These are phyloP conservation scores for Colletotrichum orbiculare DNA, from an alignment of 2,329 filamentous ascomycete species.

Conservation along the genomic window DNA sequence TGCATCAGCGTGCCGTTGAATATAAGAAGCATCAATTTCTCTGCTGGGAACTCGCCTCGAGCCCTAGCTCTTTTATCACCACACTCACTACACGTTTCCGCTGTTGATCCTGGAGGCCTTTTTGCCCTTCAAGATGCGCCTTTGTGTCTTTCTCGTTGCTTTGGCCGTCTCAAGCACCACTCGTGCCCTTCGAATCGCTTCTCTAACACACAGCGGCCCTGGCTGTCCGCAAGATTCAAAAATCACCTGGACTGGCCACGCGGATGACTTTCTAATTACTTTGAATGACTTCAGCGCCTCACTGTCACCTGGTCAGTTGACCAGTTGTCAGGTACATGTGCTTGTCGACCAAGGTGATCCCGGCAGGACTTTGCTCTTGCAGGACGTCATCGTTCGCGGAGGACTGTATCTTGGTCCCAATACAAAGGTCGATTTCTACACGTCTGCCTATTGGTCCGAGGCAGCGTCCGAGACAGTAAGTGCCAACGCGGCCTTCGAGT, in stretches of 20 bases:
- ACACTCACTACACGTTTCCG: too few relatives aligned
- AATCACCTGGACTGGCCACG: slow-evolving; percentile 35
- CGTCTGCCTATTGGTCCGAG: slow-evolving; percentile 32
- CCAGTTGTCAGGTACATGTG: slow-evolving; percentile 33
- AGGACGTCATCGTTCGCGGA: slow-evolving; percentile 28
- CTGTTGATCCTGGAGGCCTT: too few relatives aligned
- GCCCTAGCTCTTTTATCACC: too few relatives aligned
- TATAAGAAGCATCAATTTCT: too few relatives aligned
- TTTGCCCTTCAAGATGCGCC: too few relatives aligned
- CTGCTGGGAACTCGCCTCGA: too few relatives aligned
- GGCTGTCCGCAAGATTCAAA: slow-evolving; percentile 25
- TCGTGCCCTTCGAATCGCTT: slow-evolving; percentile 10
- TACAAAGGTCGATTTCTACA: slow-evolving; percentile 27
- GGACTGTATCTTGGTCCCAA: slow-evolving; percentile 30
- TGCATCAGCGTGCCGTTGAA: too few relatives aligned
- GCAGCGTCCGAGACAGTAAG: slow-evolving; percentile 25
- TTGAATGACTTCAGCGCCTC: slow-evolving; percentile 52
- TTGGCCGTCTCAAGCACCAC: not conserved
- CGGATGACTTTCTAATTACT: slow-evolving; percentile 48
- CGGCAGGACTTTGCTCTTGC: slow-evolving; percentile 22
- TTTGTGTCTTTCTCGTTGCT: too few relatives aligned
- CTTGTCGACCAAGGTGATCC: slow-evolving; percentile 28
- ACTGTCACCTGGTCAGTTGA: slow-evolving; percentile 47
- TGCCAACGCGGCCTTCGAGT: not conserved
- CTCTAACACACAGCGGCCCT: slow-evolving; percentile 28